These are phyloP conservation scores for Puccinia coronata DNA, from an alignment of 1,284 basidiomycete species.

Conservation along the genomic window DNA sequence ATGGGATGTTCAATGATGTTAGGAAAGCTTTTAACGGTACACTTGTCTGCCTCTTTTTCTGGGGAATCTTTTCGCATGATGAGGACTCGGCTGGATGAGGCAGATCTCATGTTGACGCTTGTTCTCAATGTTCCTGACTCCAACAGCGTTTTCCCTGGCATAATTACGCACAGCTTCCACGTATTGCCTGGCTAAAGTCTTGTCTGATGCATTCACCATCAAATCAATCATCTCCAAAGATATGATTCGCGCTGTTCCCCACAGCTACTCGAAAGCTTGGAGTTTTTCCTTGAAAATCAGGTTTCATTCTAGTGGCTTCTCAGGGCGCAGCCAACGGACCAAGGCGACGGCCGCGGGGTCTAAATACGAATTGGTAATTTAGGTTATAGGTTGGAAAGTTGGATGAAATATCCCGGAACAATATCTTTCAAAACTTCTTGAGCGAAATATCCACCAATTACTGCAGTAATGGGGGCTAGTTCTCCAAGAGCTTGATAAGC, in stretches of 20 bases:
- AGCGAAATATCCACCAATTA: conserved; percentile 95
- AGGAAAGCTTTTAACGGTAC: conserved; percentile 99
- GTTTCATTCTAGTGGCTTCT: conserved; percentile 96
- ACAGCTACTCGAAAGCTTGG: conserved; percentile 89
- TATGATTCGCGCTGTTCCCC: conserved; percentile 81
- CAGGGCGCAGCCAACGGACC: conserved; percentile 92
- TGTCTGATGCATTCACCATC: conserved; percentile 99
- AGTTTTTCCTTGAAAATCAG: conserved; percentile 84
- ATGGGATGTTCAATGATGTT: conserved; percentile 99
- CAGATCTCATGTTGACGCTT: conserved; percentile 87
- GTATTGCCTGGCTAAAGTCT: conserved; percentile 88
- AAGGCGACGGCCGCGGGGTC: conserved; percentile 90
- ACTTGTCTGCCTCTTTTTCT: conserved; percentile 95
- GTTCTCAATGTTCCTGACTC: conserved; percentile 98
- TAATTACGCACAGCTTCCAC: conserved; percentile 99
- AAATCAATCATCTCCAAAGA: conserved; percentile 90
- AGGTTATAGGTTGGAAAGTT: conserved; percentile 92
- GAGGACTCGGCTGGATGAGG: conserved; percentile 66
- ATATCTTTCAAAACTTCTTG: conserved; percentile 93
- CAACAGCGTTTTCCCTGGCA: conserved; percentile 89
- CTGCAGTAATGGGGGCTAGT: conserved; percentile 85
- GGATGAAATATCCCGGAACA: conserved; percentile 98
- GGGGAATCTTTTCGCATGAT: conserved; percentile 96
- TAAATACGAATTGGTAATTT: conserved; percentile 98
- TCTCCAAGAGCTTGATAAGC: conserved; percentile 91